Conservation (phyloP, 2,329 filamentous ascomycete species). For the Ceratocystis colombiana region DNA sequence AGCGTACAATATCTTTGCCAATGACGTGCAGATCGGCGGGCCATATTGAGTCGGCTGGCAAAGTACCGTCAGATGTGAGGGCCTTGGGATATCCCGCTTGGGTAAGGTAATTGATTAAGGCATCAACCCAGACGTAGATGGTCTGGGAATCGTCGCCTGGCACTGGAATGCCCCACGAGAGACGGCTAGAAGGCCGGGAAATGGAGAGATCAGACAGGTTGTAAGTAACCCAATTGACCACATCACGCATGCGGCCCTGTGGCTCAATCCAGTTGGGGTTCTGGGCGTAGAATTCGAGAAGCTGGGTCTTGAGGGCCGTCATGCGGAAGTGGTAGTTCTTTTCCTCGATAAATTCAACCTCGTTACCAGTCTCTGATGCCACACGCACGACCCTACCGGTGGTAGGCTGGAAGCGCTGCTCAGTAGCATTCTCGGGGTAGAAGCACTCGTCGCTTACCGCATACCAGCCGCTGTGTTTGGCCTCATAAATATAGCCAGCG, state of each 20-base stretch:
- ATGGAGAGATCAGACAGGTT: conserved; percentile 81
- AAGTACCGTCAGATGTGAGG: conserved; percentile 33
- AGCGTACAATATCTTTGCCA: conserved; percentile 91
- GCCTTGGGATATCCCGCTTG: conserved; percentile 48
- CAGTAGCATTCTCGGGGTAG: conserved; percentile 68
- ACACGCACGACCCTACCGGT: conserved; percentile 77
- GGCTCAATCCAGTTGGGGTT: conserved; percentile 75
- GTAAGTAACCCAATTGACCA: conserved; percentile 64
- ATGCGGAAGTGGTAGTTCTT: conserved; percentile 91
- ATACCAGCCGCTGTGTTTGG: conserved; percentile 90
- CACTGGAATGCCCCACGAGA: conserved; percentile 82
- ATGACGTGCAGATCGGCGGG: conserved; percentile 86
- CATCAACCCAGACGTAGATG: conserved; percentile 97
- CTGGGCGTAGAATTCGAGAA: conserved; percentile 68
- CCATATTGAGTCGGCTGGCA: conserved; percentile 66
- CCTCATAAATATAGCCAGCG: conserved; percentile 68
- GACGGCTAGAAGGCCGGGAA: conserved; percentile 65
- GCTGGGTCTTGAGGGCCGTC: conserved; percentile 65
- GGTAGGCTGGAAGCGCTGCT: conserved; percentile 62
- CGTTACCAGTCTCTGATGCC: conserved; percentile 76
- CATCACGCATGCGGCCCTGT: conserved; percentile 59
- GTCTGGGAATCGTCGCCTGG: conserved; percentile 77
- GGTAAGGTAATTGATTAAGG: conserved; percentile 86
- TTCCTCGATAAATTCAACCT: conserved; percentile 91
- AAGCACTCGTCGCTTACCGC: conserved; percentile 94